These are phyloP conservation scores for Royoungia palumana DNA, from an alignment of 768 basidiomycete species.

Conservation along the genomic window DNA sequence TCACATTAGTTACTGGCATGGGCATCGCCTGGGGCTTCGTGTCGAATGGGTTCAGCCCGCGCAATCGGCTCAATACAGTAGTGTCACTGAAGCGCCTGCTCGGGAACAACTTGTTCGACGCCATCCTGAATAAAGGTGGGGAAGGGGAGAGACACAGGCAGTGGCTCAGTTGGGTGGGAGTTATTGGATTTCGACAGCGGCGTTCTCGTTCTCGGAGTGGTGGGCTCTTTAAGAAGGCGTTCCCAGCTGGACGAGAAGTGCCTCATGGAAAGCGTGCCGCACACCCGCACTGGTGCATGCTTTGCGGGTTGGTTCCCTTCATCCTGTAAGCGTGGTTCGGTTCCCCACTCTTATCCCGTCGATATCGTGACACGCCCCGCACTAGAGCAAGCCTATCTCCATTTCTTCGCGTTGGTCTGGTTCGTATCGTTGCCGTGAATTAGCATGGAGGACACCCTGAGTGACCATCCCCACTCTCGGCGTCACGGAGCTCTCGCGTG, in stretches of 20 bases:
- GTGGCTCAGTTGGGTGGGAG: conserved; percentile 10
- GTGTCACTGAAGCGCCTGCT: conserved; percentile 23
- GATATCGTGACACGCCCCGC: conserved; percentile 3
- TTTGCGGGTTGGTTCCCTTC: conserved; percentile 8
- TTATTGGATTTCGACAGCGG: conserved; percentile 18
- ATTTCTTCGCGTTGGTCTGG: background rate
- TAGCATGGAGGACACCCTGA: background rate
- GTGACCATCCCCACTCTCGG: conserved; percentile 15
- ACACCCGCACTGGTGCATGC: conserved; percentile 22
- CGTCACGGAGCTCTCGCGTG: conserved; percentile 26
- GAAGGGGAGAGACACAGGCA: conserved; percentile 10
- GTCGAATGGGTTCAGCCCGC: conserved; percentile 26
- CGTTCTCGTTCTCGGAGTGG: conserved; percentile 14
- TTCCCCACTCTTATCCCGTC: conserved; percentile 19
- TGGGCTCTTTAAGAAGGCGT: conserved; percentile 22
- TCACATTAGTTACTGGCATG: conserved; percentile 31
- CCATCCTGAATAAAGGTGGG: conserved; percentile 23
- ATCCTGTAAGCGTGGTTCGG: conserved; percentile 4
- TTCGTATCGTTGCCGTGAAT: background rate
- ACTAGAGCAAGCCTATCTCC: conserved; percentile 4
- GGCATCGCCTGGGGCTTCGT: conserved; percentile 19
- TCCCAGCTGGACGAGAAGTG: conserved; percentile 16
- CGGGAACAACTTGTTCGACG: conserved; percentile 20
- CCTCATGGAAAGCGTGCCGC: conserved; percentile 33
- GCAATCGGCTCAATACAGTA: conserved; percentile 21